A percentile compares a stretch with the other conserved stretches of the same genome.
phyloP scores from a whole-genome alignment of 768 basidiomycete genomes.

The Suillus bovinus region DNA sequence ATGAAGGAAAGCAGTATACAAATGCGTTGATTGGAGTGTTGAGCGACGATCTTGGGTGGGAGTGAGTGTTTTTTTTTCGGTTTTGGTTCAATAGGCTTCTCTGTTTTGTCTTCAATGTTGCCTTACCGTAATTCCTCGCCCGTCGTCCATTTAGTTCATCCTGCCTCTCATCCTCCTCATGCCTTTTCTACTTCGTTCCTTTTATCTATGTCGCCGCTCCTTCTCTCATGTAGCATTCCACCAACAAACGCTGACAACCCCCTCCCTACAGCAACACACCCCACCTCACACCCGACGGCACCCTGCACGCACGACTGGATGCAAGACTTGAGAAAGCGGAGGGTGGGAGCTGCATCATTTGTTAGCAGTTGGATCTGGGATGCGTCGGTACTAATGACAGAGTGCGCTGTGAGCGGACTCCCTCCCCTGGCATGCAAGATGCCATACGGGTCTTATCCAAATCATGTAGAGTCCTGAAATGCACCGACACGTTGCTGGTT shows the following conservation, averaged over 20 bases:
- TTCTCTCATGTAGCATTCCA: background rate
- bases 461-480: background rate
- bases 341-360: constrained; percentile 45
- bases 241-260: background rate
- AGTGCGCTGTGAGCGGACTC: background rate
- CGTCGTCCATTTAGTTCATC: background rate
- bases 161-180: too few relatives aligned
- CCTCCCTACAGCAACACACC: constrained; percentile 40
- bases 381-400: background rate
- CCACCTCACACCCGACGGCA: constrained; percentile 47
- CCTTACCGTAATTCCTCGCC: background rate
- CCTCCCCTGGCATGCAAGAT: background rate
- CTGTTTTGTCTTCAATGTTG: background rate
- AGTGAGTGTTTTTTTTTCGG: constrained; percentile 37
- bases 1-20: constrained; percentile 16
- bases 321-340: constrained; percentile 41
- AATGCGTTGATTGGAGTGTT: constrained; percentile 36
- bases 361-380: constrained; percentile 22
- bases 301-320: constrained; percentile 47
- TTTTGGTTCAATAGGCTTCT: background rate
- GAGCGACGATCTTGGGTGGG: constrained; percentile 50
- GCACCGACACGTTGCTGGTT: background rate
- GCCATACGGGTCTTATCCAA: background rate
- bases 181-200: too few relatives aligned
- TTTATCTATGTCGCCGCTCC: background rate